Base-by-base conservation (phyloP, 768 basidiomycete species). In the Amanita molliuscula region DNA sequence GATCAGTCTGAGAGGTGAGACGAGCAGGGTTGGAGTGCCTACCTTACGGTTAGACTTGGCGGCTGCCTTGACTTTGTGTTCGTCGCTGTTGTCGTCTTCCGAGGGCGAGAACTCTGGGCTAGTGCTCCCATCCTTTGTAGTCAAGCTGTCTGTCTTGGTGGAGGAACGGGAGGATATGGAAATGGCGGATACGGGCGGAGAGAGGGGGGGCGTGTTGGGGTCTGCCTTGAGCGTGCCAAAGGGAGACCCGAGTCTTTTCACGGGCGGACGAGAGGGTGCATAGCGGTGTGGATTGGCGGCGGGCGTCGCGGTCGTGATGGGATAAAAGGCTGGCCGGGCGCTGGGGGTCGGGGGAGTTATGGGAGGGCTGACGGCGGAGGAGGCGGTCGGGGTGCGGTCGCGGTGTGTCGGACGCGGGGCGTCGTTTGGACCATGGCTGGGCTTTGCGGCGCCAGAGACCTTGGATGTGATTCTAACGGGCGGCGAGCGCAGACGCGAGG, bases 31-130 rank as follows among this genome's bases (percentile, higher is more conserved):
- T 35, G 26, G 26, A n/a, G 11, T 43, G 59, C 64, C 26, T 54
- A 89, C 88, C 81, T 92, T 92, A 51, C 88, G 79, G 62, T 84
- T 82, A n/a, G 87, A 84, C 68, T 88, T 90, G 9, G 89, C 88
- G 56, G 79, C 78, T 1, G 79, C 82, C 59, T 71, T 77, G 50
- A 78, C 74, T 59, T 82, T 78, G 44, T 69, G 74, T 47, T 79
- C 74, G 26, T 72, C 64, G 23, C 65, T 58, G 41, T 59, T 55
- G 23, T 57, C 59, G 11, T 64, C 69, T 11, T 57, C 57, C 3
- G 34, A 18, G 49, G 49, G 49, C 7, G 49, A 50, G 16, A 46
- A 31, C 6, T 55, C 65, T 13, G 51, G 42, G 9, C 63, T 65
- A 48, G 70, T 64, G 36, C 59, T 59, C 53, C 72, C 64, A 23